Percentiles rank a stretch among this genome's conserved stretches.
phyloP scores from a whole-genome alignment of 352 stramenopile species.

The Phytophthora hibernalis region DNA sequence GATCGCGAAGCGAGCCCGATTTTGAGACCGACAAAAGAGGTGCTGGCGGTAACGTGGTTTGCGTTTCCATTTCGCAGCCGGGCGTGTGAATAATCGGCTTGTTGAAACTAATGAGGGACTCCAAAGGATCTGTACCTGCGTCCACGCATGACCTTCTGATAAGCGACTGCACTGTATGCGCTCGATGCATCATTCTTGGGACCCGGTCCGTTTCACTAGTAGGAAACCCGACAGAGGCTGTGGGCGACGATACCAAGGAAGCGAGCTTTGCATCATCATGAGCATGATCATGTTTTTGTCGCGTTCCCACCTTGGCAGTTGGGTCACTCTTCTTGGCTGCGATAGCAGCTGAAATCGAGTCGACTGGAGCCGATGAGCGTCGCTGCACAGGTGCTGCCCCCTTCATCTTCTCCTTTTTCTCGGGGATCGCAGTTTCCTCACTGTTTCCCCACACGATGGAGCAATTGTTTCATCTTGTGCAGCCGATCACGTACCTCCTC shows the following conservation, averaged over 20 bases:
- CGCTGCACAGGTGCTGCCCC: slow-evolving; percentile 12
- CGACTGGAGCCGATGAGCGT: slow-evolving; percentile 11
- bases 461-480: slow-evolving; percentile 64
- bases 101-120: slow-evolving; percentile 49
- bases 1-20: slow-evolving; percentile 13
- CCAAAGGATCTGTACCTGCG: slow-evolving; percentile 60
- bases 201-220: slow-evolving; percentile 7
- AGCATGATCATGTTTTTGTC: slow-evolving; percentile 3
- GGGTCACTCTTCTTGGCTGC: slow-evolving; percentile 9
- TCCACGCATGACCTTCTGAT: slow-evolving; percentile 48
- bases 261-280: slow-evolving; percentile 3
- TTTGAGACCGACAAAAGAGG: slow-evolving; percentile 33
- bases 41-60: slow-evolving; percentile 53
- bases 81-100: slow-evolving; percentile 4
- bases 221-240: slow-evolving; percentile 7
- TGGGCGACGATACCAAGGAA: background rate
- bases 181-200: slow-evolving; percentile 29
- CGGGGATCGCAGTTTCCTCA: background rate
- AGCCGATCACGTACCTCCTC: slow-evolving; percentile 58
- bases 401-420: slow-evolving; percentile 2
- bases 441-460: slow-evolving; percentile 45
- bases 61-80: slow-evolving; percentile 56
- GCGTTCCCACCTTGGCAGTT: slow-evolving; percentile 6
- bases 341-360: slow-evolving; percentile 16
- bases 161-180: slow-evolving; percentile 35